phyloP scores from a whole-genome alignment of 164 flowering plant genomes.

The Sedum album region DNA sequence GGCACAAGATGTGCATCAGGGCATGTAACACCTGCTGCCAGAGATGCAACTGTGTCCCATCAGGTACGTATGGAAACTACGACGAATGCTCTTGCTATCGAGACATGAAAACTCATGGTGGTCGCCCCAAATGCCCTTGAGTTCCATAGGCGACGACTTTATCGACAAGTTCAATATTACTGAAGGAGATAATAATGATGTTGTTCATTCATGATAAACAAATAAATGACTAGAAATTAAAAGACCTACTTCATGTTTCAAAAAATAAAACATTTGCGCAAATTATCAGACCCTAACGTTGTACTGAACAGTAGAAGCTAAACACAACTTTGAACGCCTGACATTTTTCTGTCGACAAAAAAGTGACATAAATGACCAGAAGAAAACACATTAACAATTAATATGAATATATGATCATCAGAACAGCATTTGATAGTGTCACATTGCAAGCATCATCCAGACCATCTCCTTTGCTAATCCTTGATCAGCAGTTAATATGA shows the following conservation, averaged over 20 bases:
- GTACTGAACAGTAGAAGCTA: too few species aligned
- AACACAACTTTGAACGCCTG: too few species aligned
- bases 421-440: background rate
- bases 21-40: constrained; percentile 52
- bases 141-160: background rate
- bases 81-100: constrained; percentile 42
- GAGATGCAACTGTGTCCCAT: constrained; percentile 60
- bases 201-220: too few species aligned
- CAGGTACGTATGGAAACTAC: constrained; percentile 43
- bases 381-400: too few species aligned
- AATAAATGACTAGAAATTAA: too few species aligned
- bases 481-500: constrained; percentile 62
- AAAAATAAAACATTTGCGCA: too few species aligned
- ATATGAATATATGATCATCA: background rate
- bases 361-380: too few species aligned
- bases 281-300: too few species aligned
- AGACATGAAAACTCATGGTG: too few species aligned
- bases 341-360: too few species aligned
- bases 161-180: background rate
- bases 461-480: constrained; percentile 74
- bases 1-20: constrained; percentile 34
- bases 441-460: constrained; percentile 59
- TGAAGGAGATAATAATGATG: background rate
- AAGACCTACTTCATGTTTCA: too few species aligned
- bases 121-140: constrained; percentile 41